phyloP scores from a whole-genome alignment of 2,329 filamentous ascomycete genomes.

The Penicillium sp. region DNA sequence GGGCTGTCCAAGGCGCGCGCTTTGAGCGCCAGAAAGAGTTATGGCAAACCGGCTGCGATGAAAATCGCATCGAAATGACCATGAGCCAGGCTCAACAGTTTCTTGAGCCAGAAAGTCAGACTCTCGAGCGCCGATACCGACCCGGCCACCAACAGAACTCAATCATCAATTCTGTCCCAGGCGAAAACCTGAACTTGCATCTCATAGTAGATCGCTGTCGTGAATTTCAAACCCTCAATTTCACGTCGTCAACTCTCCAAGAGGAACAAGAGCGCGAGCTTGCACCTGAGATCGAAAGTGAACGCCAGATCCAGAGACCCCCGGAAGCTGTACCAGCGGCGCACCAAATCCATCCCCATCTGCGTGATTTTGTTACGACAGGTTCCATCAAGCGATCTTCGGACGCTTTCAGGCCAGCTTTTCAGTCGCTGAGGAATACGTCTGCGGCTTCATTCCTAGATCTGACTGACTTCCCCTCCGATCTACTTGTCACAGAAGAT shows the following conservation, averaged over 20 bases:
- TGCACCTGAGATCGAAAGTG: constrained; percentile 65
- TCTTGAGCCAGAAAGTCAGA: constrained; percentile 61
- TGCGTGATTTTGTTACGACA: constrained; percentile 47
- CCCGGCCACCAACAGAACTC: constrained; percentile 22
- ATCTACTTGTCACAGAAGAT: constrained; percentile 57
- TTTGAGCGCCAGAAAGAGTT: constrained; percentile 49
- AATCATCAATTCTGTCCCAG: background rate
- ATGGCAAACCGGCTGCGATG: constrained; percentile 34
- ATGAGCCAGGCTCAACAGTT: constrained; percentile 47
- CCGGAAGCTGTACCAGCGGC: constrained; percentile 39
- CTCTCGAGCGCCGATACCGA: constrained; percentile 58
- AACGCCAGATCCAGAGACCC: constrained; percentile 61
- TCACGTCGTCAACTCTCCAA: background rate
- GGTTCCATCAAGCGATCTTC: constrained; percentile 39
- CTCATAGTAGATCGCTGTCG: constrained; percentile 4
- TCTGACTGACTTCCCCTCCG: constrained; percentile 41
- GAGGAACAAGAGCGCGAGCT: constrained; percentile 73
- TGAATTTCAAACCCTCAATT: background rate
- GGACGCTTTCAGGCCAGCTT: constrained; percentile 52
- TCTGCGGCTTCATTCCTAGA: constrained; percentile 45
- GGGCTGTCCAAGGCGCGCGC: constrained; percentile 60
- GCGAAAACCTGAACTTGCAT: background rate
- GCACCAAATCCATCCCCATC: constrained; percentile 51
- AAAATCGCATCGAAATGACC: constrained; percentile 21
- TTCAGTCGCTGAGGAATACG: constrained; percentile 48